A percentile compares a stretch with the other conserved stretches of the same genome.
phyloP scores from a whole-genome alignment of 257 asterid genomes.

The Nemophila menziesii region DNA sequence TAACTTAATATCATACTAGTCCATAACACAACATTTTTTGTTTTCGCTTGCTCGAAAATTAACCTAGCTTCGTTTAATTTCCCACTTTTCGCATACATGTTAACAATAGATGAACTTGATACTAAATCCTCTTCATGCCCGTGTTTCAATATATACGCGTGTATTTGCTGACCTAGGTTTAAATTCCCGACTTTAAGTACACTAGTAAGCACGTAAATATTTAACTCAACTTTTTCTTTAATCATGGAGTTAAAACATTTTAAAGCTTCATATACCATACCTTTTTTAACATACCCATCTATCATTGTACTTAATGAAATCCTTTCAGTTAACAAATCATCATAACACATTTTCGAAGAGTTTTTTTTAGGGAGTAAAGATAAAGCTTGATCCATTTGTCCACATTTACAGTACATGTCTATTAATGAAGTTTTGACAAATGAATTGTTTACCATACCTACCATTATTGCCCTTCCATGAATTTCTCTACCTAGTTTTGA shows the following conservation, averaged over 20 bases:
- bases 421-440: constrained; percentile 44
- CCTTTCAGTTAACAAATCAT: constrained; percentile 26
- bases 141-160: constrained; percentile 35
- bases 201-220: constrained; percentile 38
- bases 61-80: constrained; percentile 37
- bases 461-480: constrained; percentile 44
- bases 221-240: constrained; percentile 28
- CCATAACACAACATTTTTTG: constrained; percentile 50
- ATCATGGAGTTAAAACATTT: constrained; percentile 37
- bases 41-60: constrained; percentile 27
- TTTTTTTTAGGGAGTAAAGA: constrained; percentile 24
- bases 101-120: constrained; percentile 46
- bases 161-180: constrained; percentile 73
- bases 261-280: constrained; percentile 45
- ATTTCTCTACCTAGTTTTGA: constrained; percentile 54
- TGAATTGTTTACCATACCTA: constrained; percentile 32
- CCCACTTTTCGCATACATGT: constrained; percentile 82
- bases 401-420: constrained; percentile 68
- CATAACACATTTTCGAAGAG: constrained; percentile 14
- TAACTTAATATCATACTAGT: constrained; percentile 57
- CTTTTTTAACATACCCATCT: constrained; percentile 49
- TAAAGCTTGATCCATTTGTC: constrained; percentile 50
- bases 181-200: constrained; percentile 33
- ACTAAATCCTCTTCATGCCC: constrained; percentile 41
- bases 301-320: constrained; percentile 51